These are phyloP conservation scores for Aspergillus saccharolyticus DNA, from an alignment of 495 filamentous ascomycete species.

Conservation along the genomic window DNA sequence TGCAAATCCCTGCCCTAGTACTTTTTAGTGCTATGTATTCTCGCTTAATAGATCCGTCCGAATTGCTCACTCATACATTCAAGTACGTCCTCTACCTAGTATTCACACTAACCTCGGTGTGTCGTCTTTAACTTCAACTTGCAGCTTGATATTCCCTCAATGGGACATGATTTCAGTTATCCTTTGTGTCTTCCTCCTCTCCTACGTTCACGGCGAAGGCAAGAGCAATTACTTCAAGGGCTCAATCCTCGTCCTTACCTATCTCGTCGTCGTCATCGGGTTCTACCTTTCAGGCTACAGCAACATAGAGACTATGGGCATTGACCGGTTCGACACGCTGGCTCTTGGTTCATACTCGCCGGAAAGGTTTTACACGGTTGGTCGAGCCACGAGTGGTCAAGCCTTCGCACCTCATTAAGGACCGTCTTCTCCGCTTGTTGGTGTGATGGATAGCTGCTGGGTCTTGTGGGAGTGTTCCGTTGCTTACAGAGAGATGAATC, in stretches of 20 bases:
- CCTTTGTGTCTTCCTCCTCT: constrained; percentile 92
- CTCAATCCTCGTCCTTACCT: constrained; percentile 88
- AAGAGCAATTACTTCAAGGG: constrained; percentile 75
- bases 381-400: constrained; percentile 26
- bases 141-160: constrained; percentile 88
- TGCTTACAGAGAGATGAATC: too few species aligned
- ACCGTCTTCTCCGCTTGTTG: neutral
- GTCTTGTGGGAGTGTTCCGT: neutral
- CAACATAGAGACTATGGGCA: constrained; percentile 53
- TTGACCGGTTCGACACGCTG: constrained; percentile 67
- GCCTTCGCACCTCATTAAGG: constrained; percentile 18
- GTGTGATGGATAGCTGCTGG: neutral
- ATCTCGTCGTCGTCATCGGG: constrained; percentile 85
- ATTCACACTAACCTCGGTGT: neutral
- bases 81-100: constrained; percentile 39
- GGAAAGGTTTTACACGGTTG: constrained; percentile 40
- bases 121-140: neutral
- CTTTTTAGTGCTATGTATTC: constrained; percentile 73
- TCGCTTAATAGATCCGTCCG: constrained; percentile 43
- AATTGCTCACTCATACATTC: constrained; percentile 76
- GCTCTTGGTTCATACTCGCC: constrained; percentile 38
- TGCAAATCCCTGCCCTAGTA: constrained; percentile 92
- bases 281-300: constrained; percentile 84
- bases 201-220: constrained; percentile 96
- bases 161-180: constrained; percentile 99